Percentiles rank a stretch among this genome's conserved stretches.
phyloP scores from a whole-genome alignment of 2,329 filamentous ascomycete genomes.

The Coniella lustricola region DNA sequence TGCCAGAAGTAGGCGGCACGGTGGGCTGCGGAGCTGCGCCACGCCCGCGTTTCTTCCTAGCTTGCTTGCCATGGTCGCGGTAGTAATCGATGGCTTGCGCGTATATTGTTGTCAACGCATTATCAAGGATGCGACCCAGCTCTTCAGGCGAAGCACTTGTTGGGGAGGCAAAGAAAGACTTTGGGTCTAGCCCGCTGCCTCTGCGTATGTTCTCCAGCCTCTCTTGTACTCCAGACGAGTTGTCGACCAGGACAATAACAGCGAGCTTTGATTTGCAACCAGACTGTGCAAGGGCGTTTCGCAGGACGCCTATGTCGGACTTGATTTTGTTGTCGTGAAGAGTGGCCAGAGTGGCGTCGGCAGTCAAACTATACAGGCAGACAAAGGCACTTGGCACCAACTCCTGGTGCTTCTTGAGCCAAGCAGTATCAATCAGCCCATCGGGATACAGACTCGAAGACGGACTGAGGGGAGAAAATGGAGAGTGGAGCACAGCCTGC shows the following conservation, averaged over 20 bases:
- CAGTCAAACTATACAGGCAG: constrained; percentile 71
- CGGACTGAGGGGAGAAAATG: constrained; percentile 83
- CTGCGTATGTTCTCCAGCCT: constrained; percentile 72
- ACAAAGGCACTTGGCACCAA: constrained; percentile 74
- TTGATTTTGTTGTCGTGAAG: constrained; percentile 84
- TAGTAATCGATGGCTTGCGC: constrained; percentile 81
- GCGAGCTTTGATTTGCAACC: constrained; percentile 73
- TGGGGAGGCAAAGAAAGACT: constrained; percentile 78
- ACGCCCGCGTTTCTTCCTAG: constrained; percentile 78
- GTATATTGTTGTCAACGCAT: constrained; percentile 66
- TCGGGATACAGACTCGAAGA: constrained; percentile 81
- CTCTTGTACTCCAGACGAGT: constrained; percentile 52
- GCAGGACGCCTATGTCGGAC: constrained; percentile 74
- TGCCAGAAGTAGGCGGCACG: constrained; percentile 72
- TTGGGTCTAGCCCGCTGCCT: constrained; percentile 73
- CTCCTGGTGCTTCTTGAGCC: constrained; percentile 85
- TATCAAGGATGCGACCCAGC: constrained; percentile 65
- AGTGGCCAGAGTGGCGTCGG: constrained; percentile 65
- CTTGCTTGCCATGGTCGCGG: constrained; percentile 85
- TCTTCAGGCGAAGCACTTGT: constrained; percentile 65
- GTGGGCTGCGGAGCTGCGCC: constrained; percentile 74
- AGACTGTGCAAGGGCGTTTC: constrained; percentile 57
- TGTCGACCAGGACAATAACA: constrained; percentile 70
- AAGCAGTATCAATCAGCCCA: constrained; percentile 72
- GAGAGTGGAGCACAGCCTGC: constrained; percentile 68